Evolutionary conservation across 768 basidiomycete genomes (phyloP), one percentile per base, ranked within the genome.

Genomic region (Serendipita sp.): DNA sequence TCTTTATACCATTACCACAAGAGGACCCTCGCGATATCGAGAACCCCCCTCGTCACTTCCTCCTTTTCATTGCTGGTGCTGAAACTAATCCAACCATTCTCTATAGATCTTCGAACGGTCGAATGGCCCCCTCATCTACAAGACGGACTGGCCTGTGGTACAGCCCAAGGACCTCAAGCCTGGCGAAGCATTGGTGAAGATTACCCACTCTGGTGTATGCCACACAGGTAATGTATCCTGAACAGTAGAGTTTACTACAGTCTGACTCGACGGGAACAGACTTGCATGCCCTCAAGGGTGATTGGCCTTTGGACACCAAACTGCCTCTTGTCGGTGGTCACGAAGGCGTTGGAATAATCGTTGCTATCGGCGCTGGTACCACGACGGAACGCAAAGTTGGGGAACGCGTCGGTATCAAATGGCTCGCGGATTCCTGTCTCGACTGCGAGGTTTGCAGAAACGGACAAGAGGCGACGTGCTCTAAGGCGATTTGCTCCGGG

Each of bases 141-240:
- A 50, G n/a, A 50, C 48, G 48, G 48, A 50, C 48, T 50, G 48
- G 48, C 48, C 48, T 8, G 48, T 50, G 6, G 29, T 31, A 5
- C 48, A 50, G n/a, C 18, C 48, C 48, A 50, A 50, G 48, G n/a
- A 50, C n/a, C 29, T 50, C 18, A 50, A 50, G 29, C 48, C 63
- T 13, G 63, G 44, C 45, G 63, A 88, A 73, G 87, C 85, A 70
- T 83, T 91, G 67, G 76, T 91, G 72, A 85, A 87, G 73, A 77
- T 91, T 70, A 77, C 79, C 40, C 85, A 81, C 74, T 84, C 86
- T 3, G 89, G 89, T 64, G 88, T 91, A n/a, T 91, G 90, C 74
- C 88, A 91, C 70, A 88, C 86, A 31, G 65, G 60, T 67, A 5
- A 15, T 63, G 27, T 18, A 18, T 52, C 3, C 31, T 29, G 27